phyloP scores from a whole-genome alignment of 2,329 filamentous ascomycete genomes.

The Stagonosporopsis vannaccii region DNA sequence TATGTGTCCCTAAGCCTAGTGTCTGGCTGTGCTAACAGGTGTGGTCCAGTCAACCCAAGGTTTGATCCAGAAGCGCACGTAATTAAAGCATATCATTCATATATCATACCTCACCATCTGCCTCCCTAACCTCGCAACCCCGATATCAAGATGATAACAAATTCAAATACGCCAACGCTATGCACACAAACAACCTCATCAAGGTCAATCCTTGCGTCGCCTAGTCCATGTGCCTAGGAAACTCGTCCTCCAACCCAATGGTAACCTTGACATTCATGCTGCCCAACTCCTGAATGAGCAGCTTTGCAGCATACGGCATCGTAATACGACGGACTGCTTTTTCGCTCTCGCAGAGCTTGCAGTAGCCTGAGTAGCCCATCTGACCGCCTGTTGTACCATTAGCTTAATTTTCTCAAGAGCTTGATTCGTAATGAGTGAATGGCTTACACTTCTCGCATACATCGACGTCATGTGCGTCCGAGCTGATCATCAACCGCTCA shows the following conservation, averaged over 20 bases:
- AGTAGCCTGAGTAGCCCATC: conserved; percentile 95
- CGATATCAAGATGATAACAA: background rate
- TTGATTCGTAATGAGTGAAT: background rate
- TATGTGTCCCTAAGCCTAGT: too few relatives aligned
- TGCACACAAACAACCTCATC: conserved; percentile 2
- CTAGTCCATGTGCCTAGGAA: conserved; percentile 50
- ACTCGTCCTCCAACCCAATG: conserved; percentile 91
- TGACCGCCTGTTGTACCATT: conserved; percentile 63
- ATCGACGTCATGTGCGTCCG: conserved; percentile 88
- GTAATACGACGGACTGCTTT: conserved; percentile 88
- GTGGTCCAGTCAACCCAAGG: too few relatives aligned
- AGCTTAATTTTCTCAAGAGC: background rate
- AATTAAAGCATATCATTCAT: too few relatives aligned
- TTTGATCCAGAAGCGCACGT: too few relatives aligned
- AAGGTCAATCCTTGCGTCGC: background rate
- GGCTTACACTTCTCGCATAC: conserved; percentile 85
- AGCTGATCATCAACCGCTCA: conserved; percentile 93
- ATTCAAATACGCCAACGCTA: conserved; percentile 15
- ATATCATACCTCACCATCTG: too few relatives aligned
- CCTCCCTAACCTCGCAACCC: background rate
- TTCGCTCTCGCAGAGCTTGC: conserved; percentile 88
- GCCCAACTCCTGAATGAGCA: conserved; percentile 93
- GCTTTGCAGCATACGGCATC: conserved; percentile 96
- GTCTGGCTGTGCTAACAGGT: too few relatives aligned
- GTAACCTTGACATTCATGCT: conserved; percentile 99